phyloP scores from a whole-genome alignment of 2,329 filamentous ascomycete genomes.

The Arthrobotrys musiformis region DNA sequence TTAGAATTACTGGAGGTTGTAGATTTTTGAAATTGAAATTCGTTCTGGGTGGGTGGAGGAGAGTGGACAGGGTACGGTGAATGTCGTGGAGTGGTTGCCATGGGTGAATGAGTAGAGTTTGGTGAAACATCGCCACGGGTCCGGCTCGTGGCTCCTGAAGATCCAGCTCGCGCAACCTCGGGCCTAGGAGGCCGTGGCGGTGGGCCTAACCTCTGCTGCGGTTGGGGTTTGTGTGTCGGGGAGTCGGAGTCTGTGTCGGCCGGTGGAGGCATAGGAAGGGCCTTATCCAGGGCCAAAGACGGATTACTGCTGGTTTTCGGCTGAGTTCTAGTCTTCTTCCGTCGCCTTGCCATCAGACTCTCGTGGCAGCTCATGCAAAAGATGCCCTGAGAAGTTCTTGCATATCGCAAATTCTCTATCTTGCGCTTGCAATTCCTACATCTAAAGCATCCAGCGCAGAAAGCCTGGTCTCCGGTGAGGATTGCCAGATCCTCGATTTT shows the following conservation, averaged over 20 bases:
- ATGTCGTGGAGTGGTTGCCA: constrained; percentile 38
- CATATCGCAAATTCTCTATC: constrained; percentile 98
- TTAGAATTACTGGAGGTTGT: constrained; percentile 32
- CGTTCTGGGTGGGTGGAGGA: constrained; percentile 33
- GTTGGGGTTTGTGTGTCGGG: constrained; percentile 46
- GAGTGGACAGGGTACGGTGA: constrained; percentile 47
- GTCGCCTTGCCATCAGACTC: constrained; percentile 88
- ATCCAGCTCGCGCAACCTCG: constrained; percentile 46
- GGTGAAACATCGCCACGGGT: constrained; percentile 49
- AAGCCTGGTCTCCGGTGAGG: constrained; percentile 95
- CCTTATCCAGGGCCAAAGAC: constrained; percentile 59
- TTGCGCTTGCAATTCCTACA: constrained; percentile 98
- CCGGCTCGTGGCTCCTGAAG: constrained; percentile 33
- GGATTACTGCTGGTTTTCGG: constrained; percentile 56
- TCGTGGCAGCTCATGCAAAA: constrained; percentile 99
- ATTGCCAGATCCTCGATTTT: constrained; percentile 99
- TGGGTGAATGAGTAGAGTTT: constrained; percentile 42
- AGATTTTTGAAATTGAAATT: constrained; percentile 34
- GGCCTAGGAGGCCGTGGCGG: constrained; percentile 46
- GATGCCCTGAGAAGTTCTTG: constrained; percentile 95
- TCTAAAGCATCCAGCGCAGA: constrained; percentile 95
- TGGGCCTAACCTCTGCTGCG: constrained; percentile 41
- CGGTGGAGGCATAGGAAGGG: constrained; percentile 59
- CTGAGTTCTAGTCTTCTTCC: constrained; percentile 81
- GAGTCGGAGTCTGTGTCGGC: constrained; percentile 59